A percentile compares a stretch with the other conserved stretches of the same genome.
These are phyloP conservation scores for Phialophora tarda DNA, from an alignment of 2,329 filamentous ascomycete genomes.

Conservation along the genomic window DNA sequence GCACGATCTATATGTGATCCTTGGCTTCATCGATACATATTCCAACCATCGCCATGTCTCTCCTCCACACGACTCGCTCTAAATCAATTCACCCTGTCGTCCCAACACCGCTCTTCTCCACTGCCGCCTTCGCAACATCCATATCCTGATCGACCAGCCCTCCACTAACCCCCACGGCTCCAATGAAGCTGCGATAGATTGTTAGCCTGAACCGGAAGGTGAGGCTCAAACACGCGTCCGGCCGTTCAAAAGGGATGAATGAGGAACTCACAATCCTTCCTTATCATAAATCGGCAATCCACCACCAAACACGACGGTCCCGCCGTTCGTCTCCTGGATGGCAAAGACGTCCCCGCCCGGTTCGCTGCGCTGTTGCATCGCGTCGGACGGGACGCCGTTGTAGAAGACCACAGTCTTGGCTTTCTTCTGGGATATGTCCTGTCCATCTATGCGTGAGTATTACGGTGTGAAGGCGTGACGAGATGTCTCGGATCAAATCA, in stretches of 20 bases:
- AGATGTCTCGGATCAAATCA: background rate
- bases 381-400: conserved; percentile 28
- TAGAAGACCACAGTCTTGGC: conserved; percentile 31
- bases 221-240: background rate
- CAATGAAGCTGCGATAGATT: conserved; percentile 21
- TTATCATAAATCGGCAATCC: conserved; percentile 30
- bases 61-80: background rate
- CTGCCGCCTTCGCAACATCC: conserved; percentile 19
- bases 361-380: conserved; percentile 22
- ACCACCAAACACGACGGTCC: conserved; percentile 33
- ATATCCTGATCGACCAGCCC: conserved; percentile 30
- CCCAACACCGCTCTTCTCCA: conserved; percentile 18
- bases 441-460: background rate
- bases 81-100: background rate
- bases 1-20: background rate
- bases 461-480: background rate
- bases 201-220: background rate
- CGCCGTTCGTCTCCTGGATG: conserved; percentile 34
- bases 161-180: conserved; percentile 33
- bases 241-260: too few species aligned
- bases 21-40: background rate
- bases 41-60: background rate
- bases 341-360: conserved; percentile 30
- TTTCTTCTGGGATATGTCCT: conserved; percentile 35
- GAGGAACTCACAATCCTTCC: conserved; percentile 14